Evolutionary conservation across 2,329 filamentous ascomycete species (phyloP), one percentile per base, ranked within the genome.

Genomic region (Aspergillus luchuensis): DNA sequence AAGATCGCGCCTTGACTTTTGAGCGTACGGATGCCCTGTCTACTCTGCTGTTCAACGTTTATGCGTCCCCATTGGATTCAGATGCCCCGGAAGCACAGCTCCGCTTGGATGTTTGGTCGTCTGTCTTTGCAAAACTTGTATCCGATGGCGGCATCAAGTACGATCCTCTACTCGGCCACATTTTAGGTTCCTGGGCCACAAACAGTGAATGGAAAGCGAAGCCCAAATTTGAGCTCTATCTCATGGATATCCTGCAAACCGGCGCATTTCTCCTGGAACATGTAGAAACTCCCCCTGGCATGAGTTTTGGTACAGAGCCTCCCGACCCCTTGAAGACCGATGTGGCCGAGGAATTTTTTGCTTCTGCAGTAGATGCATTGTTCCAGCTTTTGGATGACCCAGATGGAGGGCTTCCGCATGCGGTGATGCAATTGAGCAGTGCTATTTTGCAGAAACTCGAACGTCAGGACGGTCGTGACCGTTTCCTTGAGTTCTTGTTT

Each of bases 171-270:
- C 84, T 97, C 60, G 89, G 91, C 64, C 89, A 91, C 51, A 87
- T 97, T 36, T 84, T 99, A 54, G 93, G 95, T 75, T 88, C 91
- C 59, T 98, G 92, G 91, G 88, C 91, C 55, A 84, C 87, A 58
- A 91, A 93, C 84, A 88, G 91, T 63, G 89, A 93, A 75, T 98
- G 94, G 93, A 90, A 91, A 43, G 92, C 92, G 59, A 92, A 90
- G 70, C 87, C 89, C 67, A 95, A 92, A 65, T 88, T 99, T 82
- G 93, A 97, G 78, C 90, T 92, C 78, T 98, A 94, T 75, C 85
- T 99, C 11, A 95, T 97, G 91, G 91, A 95, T 73, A 91, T 96
- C 62, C 85, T 99, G 33, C 91, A 97, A 77, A 91, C 96, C 69
- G 95, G 95, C 66, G 90, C 92, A 41, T 97, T 97, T 72, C 82